Evolutionary conservation across 345 rosid species (phyloP).

Genomic region (Bruguiera parviflora): DNA sequence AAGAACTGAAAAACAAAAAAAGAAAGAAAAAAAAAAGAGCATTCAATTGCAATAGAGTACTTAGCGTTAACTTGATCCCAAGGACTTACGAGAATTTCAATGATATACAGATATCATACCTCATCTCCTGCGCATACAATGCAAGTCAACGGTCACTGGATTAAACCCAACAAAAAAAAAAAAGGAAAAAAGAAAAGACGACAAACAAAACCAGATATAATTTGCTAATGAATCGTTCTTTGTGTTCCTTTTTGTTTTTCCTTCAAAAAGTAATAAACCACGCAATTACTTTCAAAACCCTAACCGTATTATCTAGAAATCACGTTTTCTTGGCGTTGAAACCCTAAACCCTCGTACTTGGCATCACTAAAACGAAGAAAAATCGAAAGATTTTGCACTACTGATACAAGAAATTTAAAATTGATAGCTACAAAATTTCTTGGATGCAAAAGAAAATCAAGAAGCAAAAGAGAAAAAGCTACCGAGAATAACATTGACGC

Average conservation of each 20-base stretch:
- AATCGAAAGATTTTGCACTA: background rate
- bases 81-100: background rate
- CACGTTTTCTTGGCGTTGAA: background rate
- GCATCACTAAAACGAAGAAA: background rate
- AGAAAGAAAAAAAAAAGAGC: too few species aligned
- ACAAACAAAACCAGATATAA: too few species aligned
- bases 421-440: too few species aligned
- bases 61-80: background rate
- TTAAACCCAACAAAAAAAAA: background rate
- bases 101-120: conserved; percentile 33
- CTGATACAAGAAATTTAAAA: too few species aligned
- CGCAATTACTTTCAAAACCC: too few species aligned
- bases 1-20: too few species aligned
- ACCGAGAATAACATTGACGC: conserved; percentile 83
- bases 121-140: conserved; percentile 67
- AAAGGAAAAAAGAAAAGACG: background rate
- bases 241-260: too few species aligned
- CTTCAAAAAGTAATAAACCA: too few species aligned
- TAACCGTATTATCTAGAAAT: too few species aligned
- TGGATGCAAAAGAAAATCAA: background rate
- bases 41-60: too few species aligned
- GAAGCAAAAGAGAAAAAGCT: background rate
- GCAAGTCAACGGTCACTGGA: background rate
- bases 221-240: too few species aligned
- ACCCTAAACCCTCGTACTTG: background rate